A percentile compares a stretch with the other conserved stretches of the same genome.
Evolutionary conservation across 2,329 filamentous ascomycete genomes (phyloP).

Genomic region (Tolypocladium paradoxum): DNA sequence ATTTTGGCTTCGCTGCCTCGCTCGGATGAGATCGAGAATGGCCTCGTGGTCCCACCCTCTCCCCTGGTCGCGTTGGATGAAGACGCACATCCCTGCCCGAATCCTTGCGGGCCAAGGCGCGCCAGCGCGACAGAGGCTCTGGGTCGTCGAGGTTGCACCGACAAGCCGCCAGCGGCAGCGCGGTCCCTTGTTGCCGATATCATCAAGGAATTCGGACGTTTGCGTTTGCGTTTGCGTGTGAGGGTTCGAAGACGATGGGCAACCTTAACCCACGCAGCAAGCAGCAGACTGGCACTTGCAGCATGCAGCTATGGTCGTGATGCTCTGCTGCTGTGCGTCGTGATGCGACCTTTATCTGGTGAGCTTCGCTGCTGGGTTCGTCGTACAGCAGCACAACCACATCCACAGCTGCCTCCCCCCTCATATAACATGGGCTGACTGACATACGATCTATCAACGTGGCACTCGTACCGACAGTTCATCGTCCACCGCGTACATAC

Average conservation of each 20-base stretch:
- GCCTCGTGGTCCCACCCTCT: neutral
- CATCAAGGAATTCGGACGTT: neutral
- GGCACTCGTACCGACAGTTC: neutral
- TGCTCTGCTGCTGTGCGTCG: neutral
- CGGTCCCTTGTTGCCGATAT: neutral
- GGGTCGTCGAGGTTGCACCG: neutral
- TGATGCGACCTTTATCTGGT: neutral
- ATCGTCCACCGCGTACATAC: neutral
- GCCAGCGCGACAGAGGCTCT: neutral
- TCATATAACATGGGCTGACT: neutral
- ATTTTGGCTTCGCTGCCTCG: neutral
- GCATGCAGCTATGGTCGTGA: neutral
- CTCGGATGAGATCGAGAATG: conserved; percentile 1
- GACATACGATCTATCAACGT: neutral
- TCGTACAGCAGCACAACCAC: neutral
- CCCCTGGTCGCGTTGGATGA: neutral
- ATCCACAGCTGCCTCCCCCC: neutral
- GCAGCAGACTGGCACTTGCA: neutral
- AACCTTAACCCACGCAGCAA: neutral
- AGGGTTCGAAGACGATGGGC: neutral
- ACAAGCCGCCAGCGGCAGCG: neutral
- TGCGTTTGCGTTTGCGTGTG: neutral
- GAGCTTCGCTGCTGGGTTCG: neutral
- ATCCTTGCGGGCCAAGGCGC: neutral
- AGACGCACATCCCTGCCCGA: neutral